Percentiles rank a stretch among this genome's conserved stretches.
Conservation (phyloP, 805 yeast species). For the Myxozyma neglecta region DNA sequence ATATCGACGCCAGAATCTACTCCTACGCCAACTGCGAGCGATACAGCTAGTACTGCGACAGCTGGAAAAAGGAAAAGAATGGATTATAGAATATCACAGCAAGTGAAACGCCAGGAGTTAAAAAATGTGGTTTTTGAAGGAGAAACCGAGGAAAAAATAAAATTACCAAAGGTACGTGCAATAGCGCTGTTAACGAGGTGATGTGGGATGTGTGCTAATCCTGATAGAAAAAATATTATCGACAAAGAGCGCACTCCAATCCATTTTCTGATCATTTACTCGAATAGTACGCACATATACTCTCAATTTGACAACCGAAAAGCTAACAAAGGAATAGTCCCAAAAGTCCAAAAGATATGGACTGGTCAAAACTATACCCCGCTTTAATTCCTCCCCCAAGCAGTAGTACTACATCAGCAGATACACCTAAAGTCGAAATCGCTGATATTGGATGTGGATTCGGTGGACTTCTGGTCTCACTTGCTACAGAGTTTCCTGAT, state of each 20-base stretch:
- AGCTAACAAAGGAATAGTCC: conserved; percentile 48
- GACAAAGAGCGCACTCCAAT: conserved; percentile 97
- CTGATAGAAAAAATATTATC: conserved; percentile 64
- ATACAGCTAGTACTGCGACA: background rate
- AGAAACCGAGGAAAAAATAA: conserved; percentile 24
- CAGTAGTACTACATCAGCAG: conserved; percentile 32
- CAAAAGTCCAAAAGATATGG: conserved; percentile 73
- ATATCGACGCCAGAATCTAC: background rate
- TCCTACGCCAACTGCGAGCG: too few relatives aligned
- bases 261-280: conserved; percentile 94
- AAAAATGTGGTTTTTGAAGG: conserved; percentile 49
- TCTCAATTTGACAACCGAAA: background rate
- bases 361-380: conserved; percentile 82
- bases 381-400: conserved; percentile 42
- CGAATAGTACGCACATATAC: conserved; percentile 53
- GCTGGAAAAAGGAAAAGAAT: conserved; percentile 38
- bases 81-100: conserved; percentile 48
- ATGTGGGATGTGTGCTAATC: background rate
- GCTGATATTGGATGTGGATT: conserved; percentile 98
- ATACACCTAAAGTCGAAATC: conserved; percentile 61
- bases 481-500: conserved; percentile 75
- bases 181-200: too few relatives aligned
- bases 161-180: conserved; percentile 20
- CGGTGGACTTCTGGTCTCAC: conserved; percentile 82
- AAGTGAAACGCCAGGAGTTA: conserved; percentile 49